Evolutionary conservation across 2,329 filamentous ascomycete genomes (phyloP), one percentile per base, ranked within the genome.

Genomic region (Talaromyces pinophilus): DNA sequence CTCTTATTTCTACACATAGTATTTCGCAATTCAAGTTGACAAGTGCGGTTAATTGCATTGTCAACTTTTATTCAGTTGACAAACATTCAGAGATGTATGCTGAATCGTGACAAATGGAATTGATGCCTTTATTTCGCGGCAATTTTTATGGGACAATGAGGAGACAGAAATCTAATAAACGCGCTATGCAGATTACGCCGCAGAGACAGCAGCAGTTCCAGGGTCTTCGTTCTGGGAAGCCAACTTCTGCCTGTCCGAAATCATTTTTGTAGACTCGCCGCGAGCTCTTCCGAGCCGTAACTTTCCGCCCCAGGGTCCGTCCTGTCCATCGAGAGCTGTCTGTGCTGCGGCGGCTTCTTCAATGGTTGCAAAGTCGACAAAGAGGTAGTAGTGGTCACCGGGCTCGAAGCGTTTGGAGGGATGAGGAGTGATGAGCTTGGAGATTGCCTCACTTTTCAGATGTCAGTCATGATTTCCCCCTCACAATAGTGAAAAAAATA

Each of bases 381-480:
- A 90, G 70, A 86, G 86, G 75, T 87, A 90, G 76, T 89, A 85
- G 72, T 87, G 82, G 69, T 86, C 83, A 35, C 85, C 86, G 0
- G 81, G 78, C 48, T 81, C 79, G n/a, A 79, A 75, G 30, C 78
- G 80, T 66, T 82, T 88, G 72, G 77, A 86, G 72, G 79, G 87
- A 73, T 82, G 87, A 68, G 83, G 86, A 57, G 83, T 88, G 80
- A 85, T 89, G 54, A 83, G 72, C 72, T 84, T 84, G 73, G 79
- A 83, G 65, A 84, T 78, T 62, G 79, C 80, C 70, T 80, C 76
- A 68, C 79, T 80, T 61, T 35, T 40, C n/a, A 22, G 30, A 19
- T 46, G 28, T 60, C 48, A 25, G 25, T 25, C 25, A 25, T 25
- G 25, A 25, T 3, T 25, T 4, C 25, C 25, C 25, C 25, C 3